phyloP scores from a whole-genome alignment of 73 alveolate genomes.

The Tetrahymena thermophila region DNA sequence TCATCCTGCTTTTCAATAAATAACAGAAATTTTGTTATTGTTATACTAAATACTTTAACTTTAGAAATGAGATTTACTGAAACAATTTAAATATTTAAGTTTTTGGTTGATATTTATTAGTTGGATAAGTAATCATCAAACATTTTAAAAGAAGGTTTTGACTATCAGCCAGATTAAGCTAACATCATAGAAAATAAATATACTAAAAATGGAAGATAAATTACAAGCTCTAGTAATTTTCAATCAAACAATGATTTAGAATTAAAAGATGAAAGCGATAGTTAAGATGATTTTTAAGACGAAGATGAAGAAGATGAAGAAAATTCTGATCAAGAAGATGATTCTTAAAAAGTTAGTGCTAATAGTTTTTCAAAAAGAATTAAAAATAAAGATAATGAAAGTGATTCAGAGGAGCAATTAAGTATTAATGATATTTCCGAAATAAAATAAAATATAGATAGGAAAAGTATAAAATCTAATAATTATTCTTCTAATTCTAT shows the following conservation, averaged over 20 bases:
- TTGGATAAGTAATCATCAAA: background rate
- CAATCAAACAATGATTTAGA: background rate
- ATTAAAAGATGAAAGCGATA: background rate
- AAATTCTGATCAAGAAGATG: background rate
- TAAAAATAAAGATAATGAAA: background rate
- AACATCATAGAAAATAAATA: background rate
- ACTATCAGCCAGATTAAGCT: background rate
- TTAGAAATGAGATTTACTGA: background rate
- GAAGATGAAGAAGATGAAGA: background rate
- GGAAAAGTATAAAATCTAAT: background rate
- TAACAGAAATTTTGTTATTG: background rate
- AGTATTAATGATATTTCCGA: background rate
- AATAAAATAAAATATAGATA: background rate
- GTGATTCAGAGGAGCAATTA: background rate
- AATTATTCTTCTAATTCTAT: background rate
- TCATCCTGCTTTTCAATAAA: background rate
- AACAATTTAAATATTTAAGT: background rate
- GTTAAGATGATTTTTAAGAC: background rate
- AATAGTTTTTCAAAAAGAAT: background rate
- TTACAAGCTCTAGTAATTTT: background rate
- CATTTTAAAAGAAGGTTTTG: background rate
- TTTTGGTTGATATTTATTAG: background rate
- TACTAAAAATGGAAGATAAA: background rate
- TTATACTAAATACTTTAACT: background rate
- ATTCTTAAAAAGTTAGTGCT: background rate